Conservation (phyloP, 1,284 basidiomycete species). For the Malassezia equina region DNA sequence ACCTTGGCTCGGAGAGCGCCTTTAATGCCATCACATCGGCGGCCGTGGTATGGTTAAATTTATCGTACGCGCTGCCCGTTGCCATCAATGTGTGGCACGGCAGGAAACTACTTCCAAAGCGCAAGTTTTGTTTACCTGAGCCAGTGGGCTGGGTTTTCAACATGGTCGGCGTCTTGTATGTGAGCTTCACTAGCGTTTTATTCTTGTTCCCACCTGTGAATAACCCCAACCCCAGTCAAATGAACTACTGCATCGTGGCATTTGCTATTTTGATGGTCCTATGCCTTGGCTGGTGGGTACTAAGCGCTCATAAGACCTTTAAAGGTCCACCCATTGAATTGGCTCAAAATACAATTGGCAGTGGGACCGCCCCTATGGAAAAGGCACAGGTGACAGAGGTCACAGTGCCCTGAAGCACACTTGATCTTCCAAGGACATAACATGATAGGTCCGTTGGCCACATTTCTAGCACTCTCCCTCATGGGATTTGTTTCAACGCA, state of each 20-base stretch:
- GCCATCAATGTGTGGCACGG: constrained; percentile 22
- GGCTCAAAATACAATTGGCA: not conserved
- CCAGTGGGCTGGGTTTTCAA: constrained; percentile 35
- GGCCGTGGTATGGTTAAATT: constrained; percentile 50
- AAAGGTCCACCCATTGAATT: constrained; percentile 14
- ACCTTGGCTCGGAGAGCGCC: constrained; percentile 54
- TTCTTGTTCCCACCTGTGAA: constrained; percentile 53
- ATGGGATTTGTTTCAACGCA: too few species aligned
- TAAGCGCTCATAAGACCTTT: constrained; percentile 22
- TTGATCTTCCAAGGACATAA: too few species aligned
- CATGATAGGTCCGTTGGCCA: too few species aligned
- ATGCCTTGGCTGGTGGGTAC: constrained; percentile 22
- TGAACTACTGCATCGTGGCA: constrained; percentile 51
- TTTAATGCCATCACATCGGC: constrained; percentile 51
- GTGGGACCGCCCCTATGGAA: not conserved
- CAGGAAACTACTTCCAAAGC: not conserved
- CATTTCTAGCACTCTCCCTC: too few species aligned
- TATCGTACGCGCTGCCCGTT: constrained; percentile 50
- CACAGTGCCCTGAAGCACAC: too few species aligned
- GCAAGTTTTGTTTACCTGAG: not conserved
- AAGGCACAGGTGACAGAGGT: not conserved
- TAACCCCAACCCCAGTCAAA: constrained; percentile 47
- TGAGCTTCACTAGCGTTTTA: constrained; percentile 50
- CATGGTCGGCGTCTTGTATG: constrained; percentile 49
- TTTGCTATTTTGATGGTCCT: constrained; percentile 23